These are phyloP conservation scores for Pleurotus djamor DNA, from an alignment of 768 basidiomycete genomes.

Conservation along the genomic window DNA sequence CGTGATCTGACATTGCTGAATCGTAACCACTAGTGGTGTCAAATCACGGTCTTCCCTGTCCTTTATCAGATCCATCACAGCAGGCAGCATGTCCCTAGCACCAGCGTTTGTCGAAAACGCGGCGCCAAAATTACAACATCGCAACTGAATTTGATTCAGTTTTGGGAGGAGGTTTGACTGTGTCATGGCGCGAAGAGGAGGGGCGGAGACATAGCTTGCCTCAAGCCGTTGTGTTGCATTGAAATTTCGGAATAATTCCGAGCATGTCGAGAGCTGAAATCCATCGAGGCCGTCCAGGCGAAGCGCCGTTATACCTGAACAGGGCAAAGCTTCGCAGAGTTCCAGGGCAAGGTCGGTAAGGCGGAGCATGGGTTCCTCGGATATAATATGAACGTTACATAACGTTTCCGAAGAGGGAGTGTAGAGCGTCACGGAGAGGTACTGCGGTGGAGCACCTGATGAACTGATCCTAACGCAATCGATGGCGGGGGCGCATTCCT, in stretches of 20 bases:
- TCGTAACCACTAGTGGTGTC: not conserved
- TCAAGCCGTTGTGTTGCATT: not conserved
- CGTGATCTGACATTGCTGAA: not conserved
- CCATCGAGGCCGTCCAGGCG: slow-evolving; percentile 2
- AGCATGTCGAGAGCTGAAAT: not conserved
- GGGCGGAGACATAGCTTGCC: not conserved
- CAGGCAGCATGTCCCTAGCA: not conserved
- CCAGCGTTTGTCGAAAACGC: not conserved
- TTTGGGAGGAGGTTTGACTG: not conserved
- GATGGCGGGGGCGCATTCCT: not conserved
- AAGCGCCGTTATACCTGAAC: not conserved
- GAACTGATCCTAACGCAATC: not conserved
- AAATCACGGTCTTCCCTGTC: not conserved
- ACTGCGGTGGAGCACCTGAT: not conserved
- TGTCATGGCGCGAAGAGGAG: not conserved
- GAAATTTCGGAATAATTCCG: not conserved
- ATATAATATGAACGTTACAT: not conserved
- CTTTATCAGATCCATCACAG: not conserved
- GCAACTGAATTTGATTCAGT: not conserved
- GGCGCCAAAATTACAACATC: not conserved
- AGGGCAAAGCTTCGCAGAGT: not conserved
- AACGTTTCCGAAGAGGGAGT: not conserved
- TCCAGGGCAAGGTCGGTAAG: not conserved
- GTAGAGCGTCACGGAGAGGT: not conserved
- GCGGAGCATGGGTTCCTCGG: not conserved